These are phyloP conservation scores for Collybia sp. DNA, from an alignment of 768 basidiomycete species.

Conservation along the genomic window DNA sequence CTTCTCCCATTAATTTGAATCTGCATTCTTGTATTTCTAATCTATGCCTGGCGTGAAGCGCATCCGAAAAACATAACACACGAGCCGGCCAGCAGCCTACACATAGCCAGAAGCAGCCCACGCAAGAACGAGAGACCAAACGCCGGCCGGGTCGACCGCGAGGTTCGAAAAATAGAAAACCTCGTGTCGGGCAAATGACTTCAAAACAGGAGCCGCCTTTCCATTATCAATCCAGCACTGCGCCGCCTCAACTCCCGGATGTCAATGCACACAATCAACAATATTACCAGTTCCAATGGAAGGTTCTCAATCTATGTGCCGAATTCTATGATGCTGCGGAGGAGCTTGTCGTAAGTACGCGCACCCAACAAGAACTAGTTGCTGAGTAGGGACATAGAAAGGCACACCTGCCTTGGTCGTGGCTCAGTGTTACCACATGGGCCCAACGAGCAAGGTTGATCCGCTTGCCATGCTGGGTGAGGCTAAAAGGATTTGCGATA, in stretches of 20 bases:
- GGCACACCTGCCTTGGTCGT: slow-evolving; percentile 65
- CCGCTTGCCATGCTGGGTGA: slow-evolving; percentile 70
- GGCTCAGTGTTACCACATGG: slow-evolving; percentile 78
- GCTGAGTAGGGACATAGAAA: slow-evolving; percentile 33
- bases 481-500: slow-evolving; percentile 75
- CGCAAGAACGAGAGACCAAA: slow-evolving; percentile 43
- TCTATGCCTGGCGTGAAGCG: slow-evolving; percentile 13
- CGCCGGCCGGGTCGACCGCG: slow-evolving; percentile 76
- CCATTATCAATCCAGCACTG: slow-evolving; percentile 33
- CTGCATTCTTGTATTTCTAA: slow-evolving; percentile 3
- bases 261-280: slow-evolving; percentile 67
- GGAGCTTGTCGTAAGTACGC: slow-evolving; percentile 66
- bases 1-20: slow-evolving; percentile 1
- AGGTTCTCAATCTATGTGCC: slow-evolving; percentile 73
- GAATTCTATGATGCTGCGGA: slow-evolving; percentile 86
- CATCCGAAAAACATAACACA: slow-evolving; percentile 17
- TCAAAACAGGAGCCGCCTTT: slow-evolving; percentile 35
- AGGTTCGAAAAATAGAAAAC: slow-evolving; percentile 72
- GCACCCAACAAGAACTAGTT: slow-evolving; percentile 5
- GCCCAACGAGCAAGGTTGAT: slow-evolving; percentile 64
- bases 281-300: slow-evolving; percentile 87
- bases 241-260: slow-evolving; percentile 38
- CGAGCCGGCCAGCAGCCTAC: slow-evolving; percentile 21
- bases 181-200: slow-evolving; percentile 23
- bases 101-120: slow-evolving; percentile 21